Percentiles rank a stretch among this genome's conserved stretches.
phyloP scores from a whole-genome alignment of 305 asterid species.

The Solanum hybrid region DNA sequence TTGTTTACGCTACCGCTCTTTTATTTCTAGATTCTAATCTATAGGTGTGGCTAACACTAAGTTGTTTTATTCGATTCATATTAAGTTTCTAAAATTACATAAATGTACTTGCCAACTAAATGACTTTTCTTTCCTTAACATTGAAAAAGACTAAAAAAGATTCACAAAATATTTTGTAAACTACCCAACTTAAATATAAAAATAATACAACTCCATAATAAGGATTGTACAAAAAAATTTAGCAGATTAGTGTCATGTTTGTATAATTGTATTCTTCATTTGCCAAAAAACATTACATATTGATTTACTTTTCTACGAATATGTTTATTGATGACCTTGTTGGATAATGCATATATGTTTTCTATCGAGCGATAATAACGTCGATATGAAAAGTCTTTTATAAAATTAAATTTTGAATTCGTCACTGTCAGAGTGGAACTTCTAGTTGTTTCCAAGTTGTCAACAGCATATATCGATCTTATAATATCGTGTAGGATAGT shows the following conservation, averaged over 20 bases:
- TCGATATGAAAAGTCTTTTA: background rate
- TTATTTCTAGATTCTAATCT: background rate
- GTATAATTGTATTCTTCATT: background rate
- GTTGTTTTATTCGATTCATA: background rate
- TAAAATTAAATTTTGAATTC: background rate
- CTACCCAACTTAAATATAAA: background rate
- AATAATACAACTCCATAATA: too few species aligned
- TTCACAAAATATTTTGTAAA: background rate
- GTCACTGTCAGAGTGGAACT: too few species aligned
- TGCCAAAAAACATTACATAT: background rate
- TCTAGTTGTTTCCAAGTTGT: background rate
- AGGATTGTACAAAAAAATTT: background rate
- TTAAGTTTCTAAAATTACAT: background rate
- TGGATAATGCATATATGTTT: background rate
- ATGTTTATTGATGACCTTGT: background rate
- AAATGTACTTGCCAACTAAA: background rate
- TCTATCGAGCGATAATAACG: background rate
- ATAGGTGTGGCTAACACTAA: background rate
- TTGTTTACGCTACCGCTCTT: background rate
- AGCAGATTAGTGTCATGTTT: background rate
- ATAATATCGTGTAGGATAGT: background rate
- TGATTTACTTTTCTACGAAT: background rate
- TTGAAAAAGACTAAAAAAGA: background rate
- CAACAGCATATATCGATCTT: background rate
- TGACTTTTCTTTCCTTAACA: too few species aligned